Evolutionary conservation across 345 rosid species (phyloP), one percentile per base, ranked within the genome.

Genomic region (Eucalyptus microcorys): DNA sequence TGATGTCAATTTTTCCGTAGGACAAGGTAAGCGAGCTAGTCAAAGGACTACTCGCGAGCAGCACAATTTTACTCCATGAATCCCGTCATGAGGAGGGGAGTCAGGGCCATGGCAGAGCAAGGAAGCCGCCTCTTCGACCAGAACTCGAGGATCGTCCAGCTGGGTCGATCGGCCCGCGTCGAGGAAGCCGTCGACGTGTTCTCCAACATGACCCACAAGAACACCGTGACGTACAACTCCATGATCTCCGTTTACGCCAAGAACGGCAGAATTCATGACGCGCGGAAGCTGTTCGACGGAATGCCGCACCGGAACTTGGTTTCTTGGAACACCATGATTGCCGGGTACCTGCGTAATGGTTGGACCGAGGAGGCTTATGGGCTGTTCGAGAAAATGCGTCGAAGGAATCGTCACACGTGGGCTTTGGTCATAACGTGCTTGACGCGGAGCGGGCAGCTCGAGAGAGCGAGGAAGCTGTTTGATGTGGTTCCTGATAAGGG

Each of bases 211-310:
- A 21, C 88, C 49, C 90, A 61, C 8, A 91, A 32, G 89, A 91
- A 91, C 89, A 88, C 89, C 2, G 93, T 92, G 22, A 90, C 95
- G 3, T 92, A 91, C 91, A 93, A 93, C 86, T 91, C 92, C 89
- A 92, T 92, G 92, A 87, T 92, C 59, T 93, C 93, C 17, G 94
- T 80, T 2, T 88, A 45, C 24, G 89, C 95, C 1, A 92, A 91
- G 86, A 92, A 92, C 86, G 93, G 92, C 1, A 89, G 91, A 34
- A 17, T 93, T 7, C 22, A 1, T 0, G 91, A 91, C 32, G 95
- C 94, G 2, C 89, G 90, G 71, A 45, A 76, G 55, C 76, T 93
- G 88, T 93, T 93, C 80, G 92, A 91, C 37, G 80, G 87, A 86
- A 92, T 92, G 91, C 92, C 92, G 17, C 57, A 47, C 1, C 89